A percentile compares a stretch with the other conserved stretches of the same genome.
Evolutionary conservation across 257 asterid species (phyloP).

Genomic region (Striga asiatica): DNA sequence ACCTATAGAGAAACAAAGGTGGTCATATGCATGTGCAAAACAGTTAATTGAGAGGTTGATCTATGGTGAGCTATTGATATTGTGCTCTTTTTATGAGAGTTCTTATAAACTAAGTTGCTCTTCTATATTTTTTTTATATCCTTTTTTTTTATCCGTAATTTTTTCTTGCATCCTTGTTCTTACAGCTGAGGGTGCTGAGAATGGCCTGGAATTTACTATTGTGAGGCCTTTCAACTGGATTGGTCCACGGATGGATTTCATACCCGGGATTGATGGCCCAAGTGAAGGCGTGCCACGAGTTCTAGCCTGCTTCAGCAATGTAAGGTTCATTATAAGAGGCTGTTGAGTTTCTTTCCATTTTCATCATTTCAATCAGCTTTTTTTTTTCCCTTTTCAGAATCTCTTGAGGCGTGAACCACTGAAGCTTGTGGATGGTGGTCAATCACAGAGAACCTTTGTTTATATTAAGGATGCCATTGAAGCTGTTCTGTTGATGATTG

Average conservation of each 20-base stretch:
- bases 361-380: constrained; percentile 12
- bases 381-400: constrained; percentile 28
- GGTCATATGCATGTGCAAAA: constrained; percentile 98
- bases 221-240: constrained; percentile 99
- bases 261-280: constrained; percentile 96
- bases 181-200: constrained; percentile 98
- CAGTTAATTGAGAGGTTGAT: constrained; percentile 89
- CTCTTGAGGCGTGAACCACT: constrained; percentile 81
- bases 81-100: constrained; percentile 3
- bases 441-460: constrained; percentile 88
- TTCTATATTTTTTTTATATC: too few species aligned
- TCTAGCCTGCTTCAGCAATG: constrained; percentile 94
- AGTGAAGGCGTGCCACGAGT: constrained; percentile 97
- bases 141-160: too few species aligned
- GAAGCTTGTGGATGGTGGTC: constrained; percentile 94
- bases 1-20: constrained; percentile 91
- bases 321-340: constrained; percentile 25
- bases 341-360: not conserved
- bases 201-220: constrained; percentile 83
- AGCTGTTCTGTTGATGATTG: constrained; percentile 88
- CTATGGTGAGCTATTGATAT: constrained; percentile 50
- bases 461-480: constrained; percentile 93
- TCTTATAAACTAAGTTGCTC: too few species aligned
- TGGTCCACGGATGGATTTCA: constrained; percentile 98
- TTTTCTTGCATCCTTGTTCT: constrained; percentile 14